phyloP scores from a whole-genome alignment of 2,329 filamentous ascomycete species.

The Aspergillus hortae region DNA sequence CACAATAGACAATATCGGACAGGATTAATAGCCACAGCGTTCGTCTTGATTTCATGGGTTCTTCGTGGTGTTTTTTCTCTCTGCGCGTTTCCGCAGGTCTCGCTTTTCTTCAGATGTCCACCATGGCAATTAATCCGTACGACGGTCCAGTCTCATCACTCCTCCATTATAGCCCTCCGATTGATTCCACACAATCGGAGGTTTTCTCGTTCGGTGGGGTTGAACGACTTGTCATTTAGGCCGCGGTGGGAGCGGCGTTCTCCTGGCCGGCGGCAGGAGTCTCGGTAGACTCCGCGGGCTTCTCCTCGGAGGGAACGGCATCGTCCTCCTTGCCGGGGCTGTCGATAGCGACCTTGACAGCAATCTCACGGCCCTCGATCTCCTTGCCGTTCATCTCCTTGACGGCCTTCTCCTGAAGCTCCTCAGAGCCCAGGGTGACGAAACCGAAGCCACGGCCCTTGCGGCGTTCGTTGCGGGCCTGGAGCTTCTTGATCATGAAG shows the following conservation, averaged over 20 bases:
- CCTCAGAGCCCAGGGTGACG: slow-evolving; percentile 91
- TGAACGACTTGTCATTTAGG: slow-evolving; percentile 29
- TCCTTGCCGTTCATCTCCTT: slow-evolving; percentile 99
- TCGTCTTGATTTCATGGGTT: slow-evolving; percentile 8
- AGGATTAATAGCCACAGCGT: slow-evolving; percentile 24
- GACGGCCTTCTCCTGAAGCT: slow-evolving; percentile 95
- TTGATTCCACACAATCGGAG: not conserved
- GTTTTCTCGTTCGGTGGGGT: slow-evolving; percentile 14
- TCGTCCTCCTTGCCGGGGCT: slow-evolving; percentile 98
- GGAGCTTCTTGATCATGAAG: slow-evolving; percentile 99
- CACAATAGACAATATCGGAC: slow-evolving; percentile 19
- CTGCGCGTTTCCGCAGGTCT: not conserved
- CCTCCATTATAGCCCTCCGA: slow-evolving; percentile 7
- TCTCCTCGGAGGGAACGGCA: slow-evolving; percentile 52
- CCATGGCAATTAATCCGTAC: slow-evolving; percentile 14
- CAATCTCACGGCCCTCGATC: slow-evolving; percentile 97
- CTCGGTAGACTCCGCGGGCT: slow-evolving; percentile 41
- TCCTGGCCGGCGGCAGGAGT: slow-evolving; percentile 33
- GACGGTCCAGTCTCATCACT: slow-evolving; percentile 13
- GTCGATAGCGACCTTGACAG: slow-evolving; percentile 99
- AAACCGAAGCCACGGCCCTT: slow-evolving; percentile 99
- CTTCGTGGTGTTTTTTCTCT: slow-evolving; percentile 12
- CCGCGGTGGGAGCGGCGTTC: slow-evolving; percentile 37
- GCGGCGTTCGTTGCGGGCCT: slow-evolving; percentile 94
- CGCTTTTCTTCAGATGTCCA: not conserved